Conservation (phyloP, 768 basidiomycete genomes). For the Cystobasidium onofrii region DNA sequence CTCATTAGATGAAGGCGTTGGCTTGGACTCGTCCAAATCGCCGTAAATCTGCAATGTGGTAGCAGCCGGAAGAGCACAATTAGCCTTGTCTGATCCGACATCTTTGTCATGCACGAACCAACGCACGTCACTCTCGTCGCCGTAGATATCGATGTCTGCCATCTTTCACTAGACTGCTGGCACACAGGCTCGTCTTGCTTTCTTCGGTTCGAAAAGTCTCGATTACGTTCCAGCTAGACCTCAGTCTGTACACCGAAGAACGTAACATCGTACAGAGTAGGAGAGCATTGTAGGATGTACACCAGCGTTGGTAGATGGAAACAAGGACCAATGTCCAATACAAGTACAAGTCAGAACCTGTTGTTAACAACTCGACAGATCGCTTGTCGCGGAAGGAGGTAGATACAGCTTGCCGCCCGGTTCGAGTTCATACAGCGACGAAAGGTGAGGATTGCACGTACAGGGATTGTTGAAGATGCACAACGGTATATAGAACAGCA, state of each 20-base stretch:
- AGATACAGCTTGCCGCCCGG: not conserved
- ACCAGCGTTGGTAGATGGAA: not conserved
- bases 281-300: too few species aligned
- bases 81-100: not conserved
- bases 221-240: not conserved
- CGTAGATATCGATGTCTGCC: conserved; percentile 29
- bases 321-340: not conserved
- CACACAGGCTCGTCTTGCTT: not conserved
- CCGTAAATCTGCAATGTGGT: conserved; percentile 10
- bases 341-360: not conserved
- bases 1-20: not conserved
- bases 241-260: not conserved
- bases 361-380: not conserved
- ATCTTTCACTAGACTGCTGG: not conserved
- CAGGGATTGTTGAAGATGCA: not conserved
- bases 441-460: not conserved
- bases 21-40: conserved; percentile 27
- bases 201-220: not conserved
- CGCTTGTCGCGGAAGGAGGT: not conserved
- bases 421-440: not conserved
- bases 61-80: not conserved
- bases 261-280: not conserved
- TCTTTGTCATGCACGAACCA: too few species aligned
- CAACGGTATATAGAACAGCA: not conserved
- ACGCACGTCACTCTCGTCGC: conserved; percentile 23